A percentile compares a stretch with the other conserved stretches of the same genome.
Evolutionary conservation across 2,329 filamentous ascomycete genomes (phyloP).

Genomic region (Penicillium sp.): DNA sequence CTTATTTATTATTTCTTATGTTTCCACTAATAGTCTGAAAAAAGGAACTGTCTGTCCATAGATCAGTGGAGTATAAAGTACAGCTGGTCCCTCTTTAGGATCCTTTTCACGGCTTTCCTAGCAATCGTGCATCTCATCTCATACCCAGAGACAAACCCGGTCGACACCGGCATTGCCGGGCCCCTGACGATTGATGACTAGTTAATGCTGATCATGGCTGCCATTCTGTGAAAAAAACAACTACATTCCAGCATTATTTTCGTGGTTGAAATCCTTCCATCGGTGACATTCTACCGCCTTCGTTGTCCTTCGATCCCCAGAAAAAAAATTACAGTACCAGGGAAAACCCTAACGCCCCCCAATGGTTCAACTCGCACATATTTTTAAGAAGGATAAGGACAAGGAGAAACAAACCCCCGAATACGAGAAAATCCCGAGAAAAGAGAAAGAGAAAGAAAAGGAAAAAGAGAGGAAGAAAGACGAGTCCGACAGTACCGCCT

Average conservation of each 20-base stretch:
- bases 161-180: conserved; percentile 6
- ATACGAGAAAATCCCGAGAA: not conserved
- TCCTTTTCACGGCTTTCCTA: not conserved
- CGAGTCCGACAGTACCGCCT: conserved; percentile 31
- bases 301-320: conserved; percentile 34
- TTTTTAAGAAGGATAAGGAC: conserved; percentile 26
- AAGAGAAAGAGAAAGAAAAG: conserved; percentile 6
- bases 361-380: conserved; percentile 28
- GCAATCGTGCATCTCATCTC: not conserved
- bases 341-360: conserved; percentile 11
- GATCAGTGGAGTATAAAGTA: conserved; percentile 12
- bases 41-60: not conserved
- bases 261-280: conserved; percentile 16
- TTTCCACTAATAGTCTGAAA: conserved; percentile 18
- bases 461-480: conserved; percentile 6
- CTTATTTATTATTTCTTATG: conserved; percentile 23
- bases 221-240: not conserved
- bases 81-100: conserved; percentile 3
- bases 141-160: not conserved
- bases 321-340: conserved; percentile 9
- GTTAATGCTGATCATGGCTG: conserved; percentile 5
- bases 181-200: conserved; percentile 2
- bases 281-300: conserved; percentile 37
- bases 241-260: not conserved
- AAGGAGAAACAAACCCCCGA: conserved; percentile 17